Base-by-base conservation (phyloP, 2,329 filamentous ascomycete genomes). In the Botrytis porri region DNA sequence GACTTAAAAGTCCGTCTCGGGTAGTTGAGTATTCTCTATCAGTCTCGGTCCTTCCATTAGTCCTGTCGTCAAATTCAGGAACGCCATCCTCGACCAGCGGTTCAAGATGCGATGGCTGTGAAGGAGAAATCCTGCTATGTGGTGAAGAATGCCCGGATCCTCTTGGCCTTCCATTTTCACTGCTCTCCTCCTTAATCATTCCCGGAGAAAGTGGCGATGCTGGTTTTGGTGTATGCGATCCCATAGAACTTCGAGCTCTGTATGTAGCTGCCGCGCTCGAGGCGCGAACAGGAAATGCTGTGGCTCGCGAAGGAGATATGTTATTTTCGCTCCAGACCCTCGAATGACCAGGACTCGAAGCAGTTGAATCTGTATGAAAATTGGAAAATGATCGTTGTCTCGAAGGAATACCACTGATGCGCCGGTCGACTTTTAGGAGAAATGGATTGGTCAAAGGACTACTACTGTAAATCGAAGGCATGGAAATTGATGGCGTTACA, bases 261-360 rank as follows among this genome's bases (percentile, higher is more conserved):
- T 80, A 67, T 83, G 88, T 87, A 22, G 88, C 87, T 51, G 86
- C 86, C 4, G 91, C 90, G 77, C 90, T 93, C 35, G 90, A 86
- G 25, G 91, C 90, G 71, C 91, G 86, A 51, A 86, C 87, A 0
- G 85, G 82, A 39, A 84, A 84, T 72, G 83, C 82, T 32, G 79
- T 77, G n/a, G 82, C 80, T 62, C 84, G 83, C 39, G 82, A 75
- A 25, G 83, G 83, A 41, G 83, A 82, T 41, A 89, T 82, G 51
- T 85, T 86, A 43, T 88, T 87, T 74, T 91, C 90, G 80, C 90
- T 92, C 51, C 86, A 86, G 65, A 90, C 87, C 70, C 90, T 87
- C 10, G 84, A 84, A 80, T 92, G 90, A 1, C 86, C 84, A 61
- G 84, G 83, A 37, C 80, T 82, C 75, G 79, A 80, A 74, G 79